Conservation (phyloP, 2,329 filamentous ascomycete species). For the Gnomoniopsis sp. region DNA sequence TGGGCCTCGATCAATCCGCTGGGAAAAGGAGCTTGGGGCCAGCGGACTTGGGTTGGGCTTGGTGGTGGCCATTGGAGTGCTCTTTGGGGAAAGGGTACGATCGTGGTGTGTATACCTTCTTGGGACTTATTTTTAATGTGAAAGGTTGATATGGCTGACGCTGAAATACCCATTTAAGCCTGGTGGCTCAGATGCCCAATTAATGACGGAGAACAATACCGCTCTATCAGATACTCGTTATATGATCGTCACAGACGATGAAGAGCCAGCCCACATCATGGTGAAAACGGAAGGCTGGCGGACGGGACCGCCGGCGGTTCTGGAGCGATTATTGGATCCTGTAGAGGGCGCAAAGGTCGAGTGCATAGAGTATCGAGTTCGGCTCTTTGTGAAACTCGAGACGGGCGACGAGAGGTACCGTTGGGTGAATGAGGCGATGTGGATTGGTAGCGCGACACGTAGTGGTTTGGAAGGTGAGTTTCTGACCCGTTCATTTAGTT, state of each 20-base stretch:
- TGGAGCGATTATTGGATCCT: conserved; percentile 17
- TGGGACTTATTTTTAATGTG: neutral
- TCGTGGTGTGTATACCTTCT: conserved; percentile 7
- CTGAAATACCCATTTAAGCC: neutral
- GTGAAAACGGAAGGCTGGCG: conserved; percentile 20
- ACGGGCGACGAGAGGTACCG: conserved; percentile 15
- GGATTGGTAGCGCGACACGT: conserved; percentile 13
- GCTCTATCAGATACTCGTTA: conserved; percentile 20
- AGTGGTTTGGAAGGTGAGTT: conserved; percentile 16
- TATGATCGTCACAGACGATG: conserved; percentile 16
- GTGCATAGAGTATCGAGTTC: conserved; percentile 13
- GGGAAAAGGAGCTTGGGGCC: conserved; percentile 15
- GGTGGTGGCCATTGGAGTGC: conserved; percentile 17
- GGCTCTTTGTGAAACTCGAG: conserved; percentile 11
- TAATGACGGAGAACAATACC: conserved; percentile 16
- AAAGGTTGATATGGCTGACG: neutral
- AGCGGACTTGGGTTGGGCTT: conserved; percentile 20
- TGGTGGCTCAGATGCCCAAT: conserved; percentile 20
- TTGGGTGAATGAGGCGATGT: conserved; percentile 12
- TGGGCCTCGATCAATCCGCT: conserved; percentile 11
- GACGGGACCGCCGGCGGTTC: conserved; percentile 19
- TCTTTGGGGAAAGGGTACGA: conserved; percentile 17
- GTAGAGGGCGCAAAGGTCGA: conserved; percentile 16
- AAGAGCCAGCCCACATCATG: conserved; percentile 20
- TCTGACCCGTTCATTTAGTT: neutral